Evolutionary conservation across 1,284 basidiomycete species (phyloP).

Genomic region (Puccinia novopanici): DNA sequence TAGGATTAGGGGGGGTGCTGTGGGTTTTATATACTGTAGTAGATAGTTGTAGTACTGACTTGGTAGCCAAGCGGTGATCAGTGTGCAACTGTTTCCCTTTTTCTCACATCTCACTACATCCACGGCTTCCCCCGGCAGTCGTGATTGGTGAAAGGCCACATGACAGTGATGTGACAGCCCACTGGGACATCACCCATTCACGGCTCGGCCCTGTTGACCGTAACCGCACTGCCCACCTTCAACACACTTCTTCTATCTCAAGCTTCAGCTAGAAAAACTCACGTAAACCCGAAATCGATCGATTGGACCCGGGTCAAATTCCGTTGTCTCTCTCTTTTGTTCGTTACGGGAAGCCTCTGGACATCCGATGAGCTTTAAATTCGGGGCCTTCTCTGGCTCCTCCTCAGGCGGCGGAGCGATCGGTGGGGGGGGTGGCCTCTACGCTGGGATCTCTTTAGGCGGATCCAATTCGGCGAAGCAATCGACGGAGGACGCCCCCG

Average conservation of each 20-base stretch:
- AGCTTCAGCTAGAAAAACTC: not conserved
- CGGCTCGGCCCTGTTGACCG: not conserved
- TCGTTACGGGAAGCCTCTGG: not conserved
- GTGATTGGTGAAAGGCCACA: too few relatives aligned
- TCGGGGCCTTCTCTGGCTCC: conserved; percentile 36
- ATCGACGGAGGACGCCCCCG: conserved; percentile 7
- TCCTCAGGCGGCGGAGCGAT: conserved; percentile 26
- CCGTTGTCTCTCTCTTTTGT: not conserved
- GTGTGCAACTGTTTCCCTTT: too few relatives aligned
- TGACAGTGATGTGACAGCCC: not conserved
- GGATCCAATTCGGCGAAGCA: conserved; percentile 31
- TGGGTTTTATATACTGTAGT: too few relatives aligned
- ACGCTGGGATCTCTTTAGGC: conserved; percentile 49
- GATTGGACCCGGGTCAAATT: not conserved
- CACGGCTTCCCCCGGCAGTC: too few relatives aligned
- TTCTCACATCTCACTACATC: too few relatives aligned
- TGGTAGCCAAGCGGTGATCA: too few relatives aligned
- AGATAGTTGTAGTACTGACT: too few relatives aligned
- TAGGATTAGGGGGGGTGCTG: too few relatives aligned
- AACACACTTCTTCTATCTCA: not conserved
- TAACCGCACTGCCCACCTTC: not conserved
- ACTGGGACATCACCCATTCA: not conserved
- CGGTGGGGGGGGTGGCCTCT: conserved; percentile 46
- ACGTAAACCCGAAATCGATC: too few relatives aligned
- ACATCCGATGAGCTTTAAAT: conserved; percentile 49